phyloP scores from a whole-genome alignment of 179 eudicot genomes.

The Gypsophila paniculata region DNA sequence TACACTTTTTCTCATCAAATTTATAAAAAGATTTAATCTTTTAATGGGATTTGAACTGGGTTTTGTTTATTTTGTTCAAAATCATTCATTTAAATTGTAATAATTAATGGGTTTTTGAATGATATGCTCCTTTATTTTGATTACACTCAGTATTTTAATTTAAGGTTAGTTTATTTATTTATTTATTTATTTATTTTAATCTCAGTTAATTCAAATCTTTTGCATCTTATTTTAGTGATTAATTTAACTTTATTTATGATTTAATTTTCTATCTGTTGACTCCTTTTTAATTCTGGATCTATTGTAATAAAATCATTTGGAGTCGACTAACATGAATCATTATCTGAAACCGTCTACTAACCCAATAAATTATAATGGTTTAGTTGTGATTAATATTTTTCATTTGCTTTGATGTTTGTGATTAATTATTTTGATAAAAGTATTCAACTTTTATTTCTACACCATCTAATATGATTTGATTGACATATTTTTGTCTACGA shows the following conservation, averaged over 20 bases:
- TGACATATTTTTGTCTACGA: neutral
- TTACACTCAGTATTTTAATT: neutral
- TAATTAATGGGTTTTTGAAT: constrained; percentile 27
- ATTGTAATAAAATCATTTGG: neutral
- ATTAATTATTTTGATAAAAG: no score
- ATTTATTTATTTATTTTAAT: neutral
- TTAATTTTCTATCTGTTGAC: constrained; percentile 8
- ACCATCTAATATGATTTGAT: neutral
- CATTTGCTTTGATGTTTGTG: no score
- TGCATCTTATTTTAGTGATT: neutral
- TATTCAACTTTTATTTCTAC: no score
- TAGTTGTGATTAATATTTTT: no score
- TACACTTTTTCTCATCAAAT: neutral
- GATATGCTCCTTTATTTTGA: constrained; percentile 17
- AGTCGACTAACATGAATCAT: neutral
- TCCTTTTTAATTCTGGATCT: constrained; percentile 23
- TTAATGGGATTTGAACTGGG: constrained; percentile 23
- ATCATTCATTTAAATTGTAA: constrained; percentile 7
- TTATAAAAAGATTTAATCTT: constrained; percentile 12
- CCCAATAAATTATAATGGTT: no score
- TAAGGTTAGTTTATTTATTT: constrained; percentile 9
- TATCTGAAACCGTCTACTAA: no score
- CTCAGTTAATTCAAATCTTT: neutral
- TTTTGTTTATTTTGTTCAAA: constrained; percentile 11
- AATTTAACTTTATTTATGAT: neutral